These are phyloP conservation scores for Salix purpurea DNA, from an alignment of 345 rosid genomes.

Conservation along the genomic window DNA sequence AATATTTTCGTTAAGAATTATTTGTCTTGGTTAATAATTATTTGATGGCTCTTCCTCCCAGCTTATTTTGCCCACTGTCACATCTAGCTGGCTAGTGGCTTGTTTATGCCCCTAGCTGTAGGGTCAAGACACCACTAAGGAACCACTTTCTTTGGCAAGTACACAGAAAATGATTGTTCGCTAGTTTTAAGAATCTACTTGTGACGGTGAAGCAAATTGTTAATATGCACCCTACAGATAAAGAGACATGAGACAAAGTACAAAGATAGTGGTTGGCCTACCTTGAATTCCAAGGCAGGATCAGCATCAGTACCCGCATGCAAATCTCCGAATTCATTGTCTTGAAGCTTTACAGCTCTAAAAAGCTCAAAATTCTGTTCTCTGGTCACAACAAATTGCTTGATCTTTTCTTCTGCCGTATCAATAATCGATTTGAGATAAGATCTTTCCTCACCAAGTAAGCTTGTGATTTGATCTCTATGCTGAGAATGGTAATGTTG, in stretches of 20 bases:
- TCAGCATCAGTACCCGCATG: conserved; percentile 41
- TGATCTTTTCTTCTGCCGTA: conserved; percentile 48
- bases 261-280: conserved; percentile 15
- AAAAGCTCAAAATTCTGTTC: conserved; percentile 30
- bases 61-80: background rate
- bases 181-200: background rate
- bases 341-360: conserved; percentile 41
- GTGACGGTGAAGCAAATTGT: background rate
- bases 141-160: background rate
- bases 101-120: background rate
- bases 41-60: background rate
- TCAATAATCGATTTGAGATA: conserved; percentile 38
- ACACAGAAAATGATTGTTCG: background rate
- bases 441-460: conserved; percentile 60
- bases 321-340: conserved; percentile 54
- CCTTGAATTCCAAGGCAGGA: conserved; percentile 38
- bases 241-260: background rate
- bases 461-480: conserved; percentile 44
- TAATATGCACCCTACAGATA: background rate
- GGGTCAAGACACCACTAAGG: background rate
- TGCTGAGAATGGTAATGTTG: conserved; percentile 57
- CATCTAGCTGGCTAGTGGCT: background rate
- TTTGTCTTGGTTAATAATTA: background rate
- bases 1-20: too few species aligned
- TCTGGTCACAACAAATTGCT: conserved; percentile 26